phyloP scores from a whole-genome alignment of 768 basidiomycete species.

The Calocera cornea region DNA sequence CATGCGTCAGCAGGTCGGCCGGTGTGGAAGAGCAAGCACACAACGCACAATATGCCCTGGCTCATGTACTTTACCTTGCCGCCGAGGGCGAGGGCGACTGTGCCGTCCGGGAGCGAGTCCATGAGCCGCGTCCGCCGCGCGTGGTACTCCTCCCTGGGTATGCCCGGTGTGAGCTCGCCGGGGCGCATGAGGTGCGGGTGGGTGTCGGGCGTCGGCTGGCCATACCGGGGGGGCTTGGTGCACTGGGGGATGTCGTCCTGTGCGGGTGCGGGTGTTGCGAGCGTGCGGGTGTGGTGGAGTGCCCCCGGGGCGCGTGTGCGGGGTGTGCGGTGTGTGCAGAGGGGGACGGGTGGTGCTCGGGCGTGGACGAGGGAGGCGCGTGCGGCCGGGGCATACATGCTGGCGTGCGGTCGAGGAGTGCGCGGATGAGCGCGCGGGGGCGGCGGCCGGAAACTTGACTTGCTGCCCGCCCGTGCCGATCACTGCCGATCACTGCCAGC shows the following conservation, averaged over 20 bases:
- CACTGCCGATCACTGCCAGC: too few species aligned
- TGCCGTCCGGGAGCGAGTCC: conserved; percentile 55
- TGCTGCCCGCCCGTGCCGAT: too few species aligned
- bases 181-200: conserved; percentile 69
- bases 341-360: too few species aligned
- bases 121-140: conserved; percentile 53
- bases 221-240: conserved; percentile 58
- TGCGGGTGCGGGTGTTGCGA: background rate
- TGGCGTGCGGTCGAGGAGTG: too few species aligned
- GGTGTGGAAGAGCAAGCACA: too few species aligned
- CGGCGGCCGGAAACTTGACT: too few species aligned
- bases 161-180: conserved; percentile 71
- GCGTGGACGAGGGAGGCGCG: too few species aligned
- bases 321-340: background rate
- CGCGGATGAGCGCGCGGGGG: too few species aligned
- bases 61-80: conserved; percentile 79
- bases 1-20: background rate
- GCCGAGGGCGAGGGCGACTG: conserved; percentile 61
- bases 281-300: background rate
- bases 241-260: background rate
- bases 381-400: too few species aligned
- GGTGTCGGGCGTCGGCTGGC: conserved; percentile 62
- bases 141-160: conserved; percentile 66
- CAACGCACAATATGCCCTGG: conserved; percentile 40
- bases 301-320: background rate